A percentile compares a stretch with the other conserved stretches of the same genome.
These are phyloP conservation scores for Aquilaria agallochum DNA, from an alignment of 441 rosid genomes.

Conservation along the genomic window DNA sequence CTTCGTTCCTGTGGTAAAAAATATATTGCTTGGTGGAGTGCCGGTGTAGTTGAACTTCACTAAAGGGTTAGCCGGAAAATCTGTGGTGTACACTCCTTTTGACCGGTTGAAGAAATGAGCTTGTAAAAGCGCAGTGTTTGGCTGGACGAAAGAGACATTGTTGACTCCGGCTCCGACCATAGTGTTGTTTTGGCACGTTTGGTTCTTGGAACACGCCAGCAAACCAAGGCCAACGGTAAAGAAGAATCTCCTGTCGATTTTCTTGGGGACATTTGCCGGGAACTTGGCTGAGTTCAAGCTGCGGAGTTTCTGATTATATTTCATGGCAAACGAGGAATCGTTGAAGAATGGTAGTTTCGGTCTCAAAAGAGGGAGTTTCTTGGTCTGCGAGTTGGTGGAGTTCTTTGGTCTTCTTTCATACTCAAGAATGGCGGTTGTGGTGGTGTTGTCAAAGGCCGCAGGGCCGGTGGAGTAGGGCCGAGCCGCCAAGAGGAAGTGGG, in stretches of 20 bases:
- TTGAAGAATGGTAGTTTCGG: conserved; percentile 15
- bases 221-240: conserved; percentile 2
- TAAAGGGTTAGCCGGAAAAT: conserved; percentile 25
- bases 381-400: conserved; percentile 7
- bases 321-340: conserved; percentile 7
- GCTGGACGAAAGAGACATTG: conserved; percentile 7
- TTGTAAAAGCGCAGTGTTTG: too few species aligned
- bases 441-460: conserved; percentile 24
- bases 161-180: conserved; percentile 32
- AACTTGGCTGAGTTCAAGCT: conserved; percentile 9
- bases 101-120: conserved; percentile 16
- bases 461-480: conserved; percentile 29
- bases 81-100: conserved; percentile 22
- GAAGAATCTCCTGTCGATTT: conserved; percentile 7
- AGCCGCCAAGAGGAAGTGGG: conserved; percentile 16
- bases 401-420: conserved; percentile 8
- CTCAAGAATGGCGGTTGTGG: conserved; percentile 19
- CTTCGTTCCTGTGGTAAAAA: conserved; percentile 29
- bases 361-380: conserved; percentile 22
- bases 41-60: conserved; percentile 32
- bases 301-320: conserved; percentile 6
- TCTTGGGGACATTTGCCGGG: conserved; percentile 12
- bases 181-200: conserved; percentile 22
- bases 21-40: conserved; percentile 34
- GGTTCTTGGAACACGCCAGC: background rate